Percentiles rank a stretch among this genome's conserved stretches.
Evolutionary conservation across 192 early-diverging fungal genomes (phyloP).

Genomic region (Lunasporangiospora selenospora): DNA sequence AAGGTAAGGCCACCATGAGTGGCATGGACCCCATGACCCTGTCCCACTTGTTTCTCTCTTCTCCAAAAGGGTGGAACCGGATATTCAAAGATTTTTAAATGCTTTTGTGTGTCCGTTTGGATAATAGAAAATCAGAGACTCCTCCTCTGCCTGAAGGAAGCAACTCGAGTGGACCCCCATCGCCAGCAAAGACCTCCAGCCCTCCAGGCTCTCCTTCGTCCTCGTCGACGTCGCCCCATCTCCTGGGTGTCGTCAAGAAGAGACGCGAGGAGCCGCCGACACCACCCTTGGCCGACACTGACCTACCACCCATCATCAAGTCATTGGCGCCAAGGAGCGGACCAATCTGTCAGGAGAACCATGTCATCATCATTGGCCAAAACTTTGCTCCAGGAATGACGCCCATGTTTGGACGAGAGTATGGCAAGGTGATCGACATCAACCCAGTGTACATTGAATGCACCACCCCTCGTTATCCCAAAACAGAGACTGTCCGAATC

Average conservation of each 20-base stretch:
- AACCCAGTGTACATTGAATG: constrained; percentile 45
- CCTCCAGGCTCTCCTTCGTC: constrained; percentile 38
- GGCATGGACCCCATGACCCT: no score
- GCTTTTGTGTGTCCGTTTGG: background rate
- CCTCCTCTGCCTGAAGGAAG: constrained; percentile 32
- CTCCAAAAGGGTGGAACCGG: no score
- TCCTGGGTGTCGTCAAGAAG: constrained; percentile 32
- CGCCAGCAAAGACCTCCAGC: constrained; percentile 46
- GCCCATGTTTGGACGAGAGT: constrained; percentile 40
- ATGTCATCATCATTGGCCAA: constrained; percentile 45
- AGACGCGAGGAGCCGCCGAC: constrained; percentile 27
- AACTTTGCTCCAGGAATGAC: constrained; percentile 46
- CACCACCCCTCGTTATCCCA: constrained; percentile 39
- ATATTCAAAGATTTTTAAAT: constrained; percentile 1
- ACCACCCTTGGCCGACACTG: constrained; percentile 19
- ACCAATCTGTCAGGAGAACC: constrained; percentile 45
- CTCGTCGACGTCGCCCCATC: constrained; percentile 1
- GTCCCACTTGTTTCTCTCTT: no score
- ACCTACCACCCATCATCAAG: constrained; percentile 29
- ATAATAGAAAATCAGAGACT: constrained; percentile 38
- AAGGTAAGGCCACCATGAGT: no score
- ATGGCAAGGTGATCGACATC: constrained; percentile 36
- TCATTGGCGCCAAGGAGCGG: constrained; percentile 30
- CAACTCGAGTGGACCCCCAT: constrained; percentile 35
- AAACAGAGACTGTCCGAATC: constrained; percentile 23